These are phyloP conservation scores for Emmonsiellopsis sp. DNA, from an alignment of 2,329 filamentous ascomycete genomes.

Conservation along the genomic window DNA sequence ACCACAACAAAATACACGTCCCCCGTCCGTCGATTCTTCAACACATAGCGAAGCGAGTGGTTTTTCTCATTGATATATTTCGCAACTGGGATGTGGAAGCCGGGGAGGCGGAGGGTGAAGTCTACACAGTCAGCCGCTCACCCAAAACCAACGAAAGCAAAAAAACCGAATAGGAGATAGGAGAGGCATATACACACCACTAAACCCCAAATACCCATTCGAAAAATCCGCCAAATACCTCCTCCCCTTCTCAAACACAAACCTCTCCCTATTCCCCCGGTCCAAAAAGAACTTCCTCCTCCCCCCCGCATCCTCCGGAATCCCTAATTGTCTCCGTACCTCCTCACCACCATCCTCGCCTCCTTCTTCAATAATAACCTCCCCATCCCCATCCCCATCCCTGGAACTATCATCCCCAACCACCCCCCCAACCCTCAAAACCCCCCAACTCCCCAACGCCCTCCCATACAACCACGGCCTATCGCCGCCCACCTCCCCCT, in stretches of 20 bases:
- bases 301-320: conserved; percentile 45
- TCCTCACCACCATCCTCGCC: conserved; percentile 49
- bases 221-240: conserved; percentile 66
- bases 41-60: conserved; percentile 81
- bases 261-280: conserved; percentile 45
- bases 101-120: conserved; percentile 31
- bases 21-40: conserved; percentile 68
- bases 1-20: conserved; percentile 72
- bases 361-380: conserved; percentile 55
- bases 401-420: conserved; percentile 22
- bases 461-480: conserved; percentile 79
- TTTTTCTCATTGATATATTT: conserved; percentile 53
- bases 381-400: conserved; percentile 20
- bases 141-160: neutral
- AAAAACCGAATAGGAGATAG: neutral
- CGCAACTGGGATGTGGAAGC: conserved; percentile 26
- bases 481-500: conserved; percentile 84
- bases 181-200: conserved; percentile 35
- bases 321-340: conserved; percentile 38
- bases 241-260: conserved; percentile 54
- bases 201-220: conserved; percentile 88
- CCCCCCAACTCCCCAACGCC: conserved; percentile 70
- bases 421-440: conserved; percentile 56
- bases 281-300: conserved; percentile 55
- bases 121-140: conserved; percentile 14